phyloP scores from a whole-genome alignment of 805 yeast species.

The Jamesozyma jinghongensis region DNA sequence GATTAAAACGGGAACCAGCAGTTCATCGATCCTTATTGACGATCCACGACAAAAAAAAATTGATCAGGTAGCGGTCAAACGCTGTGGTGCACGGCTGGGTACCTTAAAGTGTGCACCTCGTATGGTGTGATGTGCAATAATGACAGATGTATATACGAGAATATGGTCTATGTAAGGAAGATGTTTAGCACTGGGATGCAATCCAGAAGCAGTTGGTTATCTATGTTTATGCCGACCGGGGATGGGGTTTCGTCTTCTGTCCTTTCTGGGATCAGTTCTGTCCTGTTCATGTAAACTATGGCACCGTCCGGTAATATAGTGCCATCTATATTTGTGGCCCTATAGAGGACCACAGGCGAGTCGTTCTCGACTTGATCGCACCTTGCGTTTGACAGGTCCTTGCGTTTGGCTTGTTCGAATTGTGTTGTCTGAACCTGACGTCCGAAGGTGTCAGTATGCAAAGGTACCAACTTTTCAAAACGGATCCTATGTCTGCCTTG shows the following conservation, averaged over 20 bases:
- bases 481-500: constrained; percentile 9
- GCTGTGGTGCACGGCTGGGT: no score
- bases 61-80: no score
- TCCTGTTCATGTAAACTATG: not conserved
- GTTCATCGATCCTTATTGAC: no score
- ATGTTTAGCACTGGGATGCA: constrained; percentile 23
- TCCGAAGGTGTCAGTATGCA: constrained; percentile 2
- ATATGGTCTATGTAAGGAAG: constrained; percentile 5
- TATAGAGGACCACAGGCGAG: not conserved
- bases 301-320: constrained; percentile 2
- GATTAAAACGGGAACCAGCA: no score
- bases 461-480: constrained; percentile 3
- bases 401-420: not conserved
- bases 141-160: no score
- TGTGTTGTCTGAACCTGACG: not conserved
- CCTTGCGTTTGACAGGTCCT: not conserved
- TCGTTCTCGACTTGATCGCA: constrained; percentile 1
- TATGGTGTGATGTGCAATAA: not conserved
- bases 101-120: not conserved
- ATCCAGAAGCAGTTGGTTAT: constrained; percentile 19
- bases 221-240: constrained; percentile 15
- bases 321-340: constrained; percentile 11
- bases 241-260: no score
- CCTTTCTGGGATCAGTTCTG: not conserved
- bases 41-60: no score